phyloP scores from a whole-genome alignment of 192 early-diverging fungal genomes.

The Coemansia nantahalensis region DNA sequence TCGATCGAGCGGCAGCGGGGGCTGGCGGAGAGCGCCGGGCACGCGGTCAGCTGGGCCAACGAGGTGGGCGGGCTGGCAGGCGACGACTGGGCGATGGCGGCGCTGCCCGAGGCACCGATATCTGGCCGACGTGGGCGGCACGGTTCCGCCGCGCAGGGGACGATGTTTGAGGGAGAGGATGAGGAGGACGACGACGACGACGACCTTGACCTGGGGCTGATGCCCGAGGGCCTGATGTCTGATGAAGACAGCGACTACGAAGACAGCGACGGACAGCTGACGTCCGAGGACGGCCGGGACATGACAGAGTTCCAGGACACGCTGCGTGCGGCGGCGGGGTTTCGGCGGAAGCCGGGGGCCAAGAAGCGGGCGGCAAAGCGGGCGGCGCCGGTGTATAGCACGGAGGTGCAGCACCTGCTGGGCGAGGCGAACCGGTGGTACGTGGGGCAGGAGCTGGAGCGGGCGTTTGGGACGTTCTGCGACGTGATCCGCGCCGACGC shows the following conservation, averaged over 20 bases:
- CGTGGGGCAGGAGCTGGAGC: conserved; percentile 61
- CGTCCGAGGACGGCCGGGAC: conserved; percentile 25
- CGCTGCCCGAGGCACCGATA: too few species aligned
- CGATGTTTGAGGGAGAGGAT: too few species aligned
- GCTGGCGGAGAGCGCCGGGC: too few species aligned
- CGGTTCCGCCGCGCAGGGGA: too few species aligned
- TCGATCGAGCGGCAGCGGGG: conserved; percentile 16
- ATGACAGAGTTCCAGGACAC: conserved; percentile 19
- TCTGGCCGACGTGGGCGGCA: too few species aligned
- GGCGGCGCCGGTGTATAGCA: conserved; percentile 11
- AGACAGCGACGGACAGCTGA: conserved; percentile 32
- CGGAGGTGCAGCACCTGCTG: conserved; percentile 59
- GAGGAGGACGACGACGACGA: not conserved
- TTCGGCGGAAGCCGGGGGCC: conserved; percentile 1
- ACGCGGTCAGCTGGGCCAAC: too few species aligned
- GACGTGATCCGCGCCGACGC: conserved; percentile 72
- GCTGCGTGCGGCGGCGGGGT: conserved; percentile 14
- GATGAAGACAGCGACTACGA: conserved; percentile 2
- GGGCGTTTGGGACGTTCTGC: conserved; percentile 74
- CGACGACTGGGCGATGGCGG: too few species aligned
- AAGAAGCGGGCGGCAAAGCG: not conserved
- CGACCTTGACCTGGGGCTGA: not conserved
- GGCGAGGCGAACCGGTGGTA: conserved; percentile 81
- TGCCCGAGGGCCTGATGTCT: not conserved
- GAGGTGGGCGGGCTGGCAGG: too few species aligned